Evolutionary conservation across 1,139 yeast species (phyloP), one percentile per base, ranked within the genome.

Genomic region (Diutina rugosa): DNA sequence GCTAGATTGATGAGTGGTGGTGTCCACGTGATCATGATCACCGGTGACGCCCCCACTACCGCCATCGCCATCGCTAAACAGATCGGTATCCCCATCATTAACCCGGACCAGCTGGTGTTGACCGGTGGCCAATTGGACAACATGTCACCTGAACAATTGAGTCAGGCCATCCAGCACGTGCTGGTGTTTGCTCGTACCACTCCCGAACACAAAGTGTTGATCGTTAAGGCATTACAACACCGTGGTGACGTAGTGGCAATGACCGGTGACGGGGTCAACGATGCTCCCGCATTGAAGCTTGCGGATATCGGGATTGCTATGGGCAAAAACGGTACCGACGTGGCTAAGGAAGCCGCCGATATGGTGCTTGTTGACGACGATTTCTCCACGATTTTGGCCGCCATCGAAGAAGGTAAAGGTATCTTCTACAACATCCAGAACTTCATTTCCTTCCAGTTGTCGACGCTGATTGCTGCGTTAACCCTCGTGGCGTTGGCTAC

Each of bases 241-340:
- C 81, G 96, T 64, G 98, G 97, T 54, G 97, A 93, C 69, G 85
- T 91, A 60, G 99, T 93, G 55, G 99, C 97, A 49, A 93, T 93
- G 99, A 93, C 98, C 10, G 99, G 99, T 62, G 99, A 93, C 70
- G 99, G 99, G 71, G 99, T 93, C 32, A 93, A 93, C 68, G 99
- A 93, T 72, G 97, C 99, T 0, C 99, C 99, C n/a, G 98, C 99
- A 5, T 79, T 93, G 64, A 93, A 93, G 69, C 78, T 91, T 65
- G 99, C 99, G 2, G 97, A 93, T 70, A 95, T 93, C 63, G 99
- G 99, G 64, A 91, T 93, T 63, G 87, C 96, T 41, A 93, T 93
- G 99, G 99, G 99, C 60, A 83, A 84, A 64, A 83, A 87, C 71
- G 99, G 99, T 58, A 93, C 99, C 0, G 99, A 93, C 70, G 99